These are phyloP conservation scores for Candida saitoana DNA, from an alignment of 805 yeast species.

Conservation along the genomic window DNA sequence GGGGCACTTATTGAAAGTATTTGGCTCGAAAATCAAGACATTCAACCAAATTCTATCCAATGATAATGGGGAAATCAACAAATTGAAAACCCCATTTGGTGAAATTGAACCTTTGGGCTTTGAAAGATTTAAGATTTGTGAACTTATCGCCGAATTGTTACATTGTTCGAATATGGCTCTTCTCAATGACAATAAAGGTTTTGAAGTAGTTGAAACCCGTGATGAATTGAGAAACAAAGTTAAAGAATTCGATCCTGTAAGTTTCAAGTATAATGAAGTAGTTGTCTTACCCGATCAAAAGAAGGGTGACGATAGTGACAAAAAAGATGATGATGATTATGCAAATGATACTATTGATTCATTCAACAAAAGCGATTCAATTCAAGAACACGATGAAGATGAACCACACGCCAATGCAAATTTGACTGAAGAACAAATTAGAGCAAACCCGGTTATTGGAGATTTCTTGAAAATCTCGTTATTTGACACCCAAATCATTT, in stretches of 20 bases:
- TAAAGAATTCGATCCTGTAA: conserved; percentile 41
- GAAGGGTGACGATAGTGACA: conserved; percentile 5
- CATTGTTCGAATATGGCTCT: conserved; percentile 47
- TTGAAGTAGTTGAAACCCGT: conserved; percentile 35
- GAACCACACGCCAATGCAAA: conserved; percentile 44
- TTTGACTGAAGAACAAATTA: conserved; percentile 39
- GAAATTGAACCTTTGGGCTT: conserved; percentile 42
- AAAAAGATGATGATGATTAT: conserved; percentile 11
- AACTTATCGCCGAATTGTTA: conserved; percentile 42
- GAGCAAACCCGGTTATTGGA: conserved; percentile 42
- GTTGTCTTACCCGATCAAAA: conserved; percentile 30
- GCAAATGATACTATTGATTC: conserved; percentile 29
- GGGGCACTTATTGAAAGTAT: conserved; percentile 40
- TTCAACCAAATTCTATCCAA: conserved; percentile 34
- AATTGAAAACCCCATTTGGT: conserved; percentile 30
- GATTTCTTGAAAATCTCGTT: conserved; percentile 40
- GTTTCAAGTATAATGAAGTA: conserved; percentile 43
- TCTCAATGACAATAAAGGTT: conserved; percentile 42
- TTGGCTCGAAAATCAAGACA: conserved; percentile 33
- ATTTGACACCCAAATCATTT: conserved; percentile 40
- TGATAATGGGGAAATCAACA: conserved; percentile 14
- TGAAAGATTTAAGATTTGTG: conserved; percentile 45
- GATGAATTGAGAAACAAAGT: conserved; percentile 35
- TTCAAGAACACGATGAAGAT: conserved; percentile 29
- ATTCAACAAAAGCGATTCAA: conserved; percentile 25